Conservation (phyloP, 352 stramenopile genomes). For the Globisporangium nunn region DNA sequence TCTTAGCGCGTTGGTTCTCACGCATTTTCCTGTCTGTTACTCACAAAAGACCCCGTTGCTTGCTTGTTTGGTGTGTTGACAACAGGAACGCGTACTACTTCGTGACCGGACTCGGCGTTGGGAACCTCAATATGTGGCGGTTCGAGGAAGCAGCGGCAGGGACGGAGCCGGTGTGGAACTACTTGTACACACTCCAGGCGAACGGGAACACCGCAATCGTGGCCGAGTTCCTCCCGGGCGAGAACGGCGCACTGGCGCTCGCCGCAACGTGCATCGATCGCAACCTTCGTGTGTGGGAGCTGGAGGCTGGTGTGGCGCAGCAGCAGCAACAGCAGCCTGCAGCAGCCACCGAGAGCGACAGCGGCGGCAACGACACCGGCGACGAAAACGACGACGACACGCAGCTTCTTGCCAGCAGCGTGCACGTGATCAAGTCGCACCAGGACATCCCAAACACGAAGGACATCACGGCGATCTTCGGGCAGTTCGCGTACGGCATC, state of each 20-base stretch:
- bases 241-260: constrained; percentile 22
- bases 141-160: constrained; percentile 38
- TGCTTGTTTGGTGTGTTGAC: background rate
- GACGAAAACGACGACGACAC: constrained; percentile 12
- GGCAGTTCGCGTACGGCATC: constrained; percentile 60
- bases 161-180: constrained; percentile 34
- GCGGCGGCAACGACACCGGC: constrained; percentile 17
- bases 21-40: too few relatives aligned
- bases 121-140: constrained; percentile 65
- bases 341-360: constrained; percentile 12
- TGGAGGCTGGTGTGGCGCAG: constrained; percentile 22
- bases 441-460: constrained; percentile 52
- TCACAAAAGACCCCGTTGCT: background rate
- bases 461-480: constrained; percentile 51
- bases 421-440: constrained; percentile 43
- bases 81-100: constrained; percentile 62
- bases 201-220: constrained; percentile 52
- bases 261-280: constrained; percentile 44
- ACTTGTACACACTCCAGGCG: constrained; percentile 44
- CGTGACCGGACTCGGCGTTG: constrained; percentile 62
- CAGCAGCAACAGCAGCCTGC: background rate
- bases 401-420: constrained; percentile 3
- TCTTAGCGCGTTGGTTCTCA: too few relatives aligned
- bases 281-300: constrained; percentile 63
- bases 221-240: constrained; percentile 40